These are phyloP conservation scores for Aspergillus persii DNA, from an alignment of 2,329 filamentous ascomycete genomes.

Conservation along the genomic window DNA sequence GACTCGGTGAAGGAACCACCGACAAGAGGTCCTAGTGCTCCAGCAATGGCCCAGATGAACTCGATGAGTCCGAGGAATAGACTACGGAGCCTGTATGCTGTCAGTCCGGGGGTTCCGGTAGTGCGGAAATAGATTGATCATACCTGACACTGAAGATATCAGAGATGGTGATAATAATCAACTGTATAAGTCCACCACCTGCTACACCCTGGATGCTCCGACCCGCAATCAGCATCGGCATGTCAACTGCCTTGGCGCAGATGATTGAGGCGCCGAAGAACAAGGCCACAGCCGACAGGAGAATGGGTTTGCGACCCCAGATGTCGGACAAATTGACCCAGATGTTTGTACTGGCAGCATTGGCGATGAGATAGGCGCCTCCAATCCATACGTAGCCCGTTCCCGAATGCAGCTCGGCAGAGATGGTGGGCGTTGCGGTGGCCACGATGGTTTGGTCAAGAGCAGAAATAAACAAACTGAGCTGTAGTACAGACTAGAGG, in stretches of 20 bases:
- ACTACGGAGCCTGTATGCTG: conserved; percentile 39
- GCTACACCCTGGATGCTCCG: conserved; percentile 55
- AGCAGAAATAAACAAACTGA: conserved; percentile 27
- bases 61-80: conserved; percentile 53
- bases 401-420: conserved; percentile 61
- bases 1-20: conserved; percentile 50
- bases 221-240: conserved; percentile 54
- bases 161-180: conserved; percentile 55
- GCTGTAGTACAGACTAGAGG: conserved; percentile 4
- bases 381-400: conserved; percentile 77
- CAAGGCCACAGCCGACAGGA: conserved; percentile 48
- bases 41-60: conserved; percentile 56
- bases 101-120: not conserved
- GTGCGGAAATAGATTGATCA: not conserved
- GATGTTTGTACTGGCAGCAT: conserved; percentile 65
- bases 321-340: conserved; percentile 58
- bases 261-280: conserved; percentile 53
- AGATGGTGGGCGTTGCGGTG: conserved; percentile 61
- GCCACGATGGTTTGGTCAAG: conserved; percentile 57
- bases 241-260: conserved; percentile 48
- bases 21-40: conserved; percentile 52
- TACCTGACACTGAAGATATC: conserved; percentile 55
- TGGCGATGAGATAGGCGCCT: conserved; percentile 68
- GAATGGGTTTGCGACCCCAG: conserved; percentile 43
- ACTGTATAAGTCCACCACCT: conserved; percentile 52